These are phyloP conservation scores for Platanus orientalis DNA, from an alignment of 164 flowering plant species.

Conservation along the genomic window DNA sequence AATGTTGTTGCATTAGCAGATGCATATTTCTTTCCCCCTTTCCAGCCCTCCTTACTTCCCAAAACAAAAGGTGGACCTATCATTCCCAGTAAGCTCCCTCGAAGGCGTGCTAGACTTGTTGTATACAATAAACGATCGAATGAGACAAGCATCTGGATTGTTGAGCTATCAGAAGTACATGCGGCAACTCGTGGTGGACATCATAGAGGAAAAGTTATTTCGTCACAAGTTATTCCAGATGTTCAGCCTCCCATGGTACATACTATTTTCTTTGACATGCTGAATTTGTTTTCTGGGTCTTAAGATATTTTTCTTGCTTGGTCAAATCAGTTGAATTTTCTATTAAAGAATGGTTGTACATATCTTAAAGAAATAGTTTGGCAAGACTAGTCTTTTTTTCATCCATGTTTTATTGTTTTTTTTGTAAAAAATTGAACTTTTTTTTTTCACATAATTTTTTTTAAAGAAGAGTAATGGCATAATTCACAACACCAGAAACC, in stretches of 20 bases:
- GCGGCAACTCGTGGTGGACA: constrained; percentile 95
- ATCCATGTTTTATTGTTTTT: too few species aligned
- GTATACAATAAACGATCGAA: constrained; percentile 80
- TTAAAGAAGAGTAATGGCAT: too few species aligned
- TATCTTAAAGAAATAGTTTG: too few species aligned
- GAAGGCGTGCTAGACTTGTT: constrained; percentile 76
- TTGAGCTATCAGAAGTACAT: constrained; percentile 82
- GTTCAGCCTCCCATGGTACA: constrained; percentile 95
- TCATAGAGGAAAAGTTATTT: constrained; percentile 87
- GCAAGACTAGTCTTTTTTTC: too few species aligned
- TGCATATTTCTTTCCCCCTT: constrained; percentile 96
- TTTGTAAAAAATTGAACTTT: too few species aligned
- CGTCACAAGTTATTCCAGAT: constrained; percentile 73
- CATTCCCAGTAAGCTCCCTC: constrained; percentile 80
- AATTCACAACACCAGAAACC: too few species aligned
- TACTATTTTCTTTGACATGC: neutral
- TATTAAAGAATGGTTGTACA: neutral
- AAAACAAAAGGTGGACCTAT: constrained; percentile 79
- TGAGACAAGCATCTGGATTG: constrained; percentile 82
- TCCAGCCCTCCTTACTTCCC: constrained; percentile 81
- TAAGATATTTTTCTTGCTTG: neutral
- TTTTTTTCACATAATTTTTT: too few species aligned
- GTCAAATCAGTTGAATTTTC: neutral
- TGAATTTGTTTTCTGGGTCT: neutral
- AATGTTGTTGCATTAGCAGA: constrained; percentile 87